Evolutionary conservation across 2,329 filamentous ascomycete genomes (phyloP).

Genomic region (Hypoxylon sp.): DNA sequence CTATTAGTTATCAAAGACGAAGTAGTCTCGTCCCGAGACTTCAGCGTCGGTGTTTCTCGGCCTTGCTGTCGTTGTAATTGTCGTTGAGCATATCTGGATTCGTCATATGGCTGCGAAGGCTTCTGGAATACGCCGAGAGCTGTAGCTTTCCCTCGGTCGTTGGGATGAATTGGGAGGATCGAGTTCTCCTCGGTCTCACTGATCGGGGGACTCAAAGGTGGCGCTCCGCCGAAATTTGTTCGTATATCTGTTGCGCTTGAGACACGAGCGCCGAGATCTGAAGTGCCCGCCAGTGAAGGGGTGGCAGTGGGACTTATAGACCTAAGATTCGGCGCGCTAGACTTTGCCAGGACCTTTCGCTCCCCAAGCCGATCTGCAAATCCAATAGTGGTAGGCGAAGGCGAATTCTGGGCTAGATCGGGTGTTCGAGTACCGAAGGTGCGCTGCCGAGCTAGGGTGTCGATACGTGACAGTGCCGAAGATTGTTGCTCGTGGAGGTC

Average conservation of each 20-base stretch:
- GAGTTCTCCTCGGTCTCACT: slow-evolving; percentile 79
- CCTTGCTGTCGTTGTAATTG: slow-evolving; percentile 85
- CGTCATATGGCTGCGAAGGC: slow-evolving; percentile 81
- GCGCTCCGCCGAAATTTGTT: slow-evolving; percentile 54
- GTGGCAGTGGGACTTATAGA: slow-evolving; percentile 64
- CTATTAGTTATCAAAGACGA: slow-evolving; percentile 55
- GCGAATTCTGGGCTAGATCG: slow-evolving; percentile 58
- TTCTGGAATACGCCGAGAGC: slow-evolving; percentile 66
- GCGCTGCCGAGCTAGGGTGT: slow-evolving; percentile 78
- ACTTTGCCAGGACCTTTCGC: slow-evolving; percentile 63
- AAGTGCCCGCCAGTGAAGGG: slow-evolving; percentile 54
- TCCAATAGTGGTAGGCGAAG: slow-evolving; percentile 60
- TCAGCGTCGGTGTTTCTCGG: slow-evolving; percentile 70
- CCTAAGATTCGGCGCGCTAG: slow-evolving; percentile 77
- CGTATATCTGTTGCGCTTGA: slow-evolving; percentile 55
- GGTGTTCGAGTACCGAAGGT: slow-evolving; percentile 64
- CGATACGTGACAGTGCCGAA: slow-evolving; percentile 81
- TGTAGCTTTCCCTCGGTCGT: slow-evolving; percentile 68
- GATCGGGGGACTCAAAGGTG: slow-evolving; percentile 76
- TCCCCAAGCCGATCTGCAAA: slow-evolving; percentile 63
- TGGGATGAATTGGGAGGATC: slow-evolving; percentile 75
- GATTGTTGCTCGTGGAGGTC: slow-evolving; percentile 84
- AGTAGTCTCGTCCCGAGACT: slow-evolving; percentile 61
- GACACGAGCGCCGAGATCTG: slow-evolving; percentile 52
- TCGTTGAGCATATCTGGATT: slow-evolving; percentile 84